These are phyloP conservation scores for Lanmaoa pseudosensibilis DNA, from an alignment of 768 basidiomycete genomes.

Conservation along the genomic window DNA sequence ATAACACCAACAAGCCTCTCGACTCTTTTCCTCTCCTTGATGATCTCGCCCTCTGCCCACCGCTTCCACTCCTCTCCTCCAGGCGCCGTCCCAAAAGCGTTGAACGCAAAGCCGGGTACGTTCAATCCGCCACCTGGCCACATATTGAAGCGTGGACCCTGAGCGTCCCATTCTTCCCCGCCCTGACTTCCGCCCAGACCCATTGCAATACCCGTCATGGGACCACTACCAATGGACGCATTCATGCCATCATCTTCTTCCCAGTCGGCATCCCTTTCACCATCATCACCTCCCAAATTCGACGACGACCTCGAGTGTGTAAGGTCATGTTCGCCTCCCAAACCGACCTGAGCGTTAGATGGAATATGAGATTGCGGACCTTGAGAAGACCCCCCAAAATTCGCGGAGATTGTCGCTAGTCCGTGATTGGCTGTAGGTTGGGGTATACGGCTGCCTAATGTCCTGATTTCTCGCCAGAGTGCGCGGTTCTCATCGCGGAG, in stretches of 20 bases:
- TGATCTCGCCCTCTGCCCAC: slow-evolving; percentile 40
- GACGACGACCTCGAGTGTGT: slow-evolving; percentile 30
- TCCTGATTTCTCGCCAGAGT: slow-evolving; percentile 44
- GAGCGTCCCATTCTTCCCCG: slow-evolving; percentile 28
- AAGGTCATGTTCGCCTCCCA: slow-evolving; percentile 20
- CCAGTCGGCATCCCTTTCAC: slow-evolving; percentile 29
- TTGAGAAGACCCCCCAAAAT: slow-evolving; percentile 10
- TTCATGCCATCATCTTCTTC: slow-evolving; percentile 30
- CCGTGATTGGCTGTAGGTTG: slow-evolving; percentile 4
- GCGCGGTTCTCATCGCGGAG: slow-evolving; percentile 74
- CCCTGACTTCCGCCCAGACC: slow-evolving; percentile 13
- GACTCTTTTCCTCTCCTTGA: slow-evolving; percentile 59
- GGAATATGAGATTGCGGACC: slow-evolving; percentile 10
- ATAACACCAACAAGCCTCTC: slow-evolving; percentile 62
- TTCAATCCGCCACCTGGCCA: slow-evolving; percentile 11
- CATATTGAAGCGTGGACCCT: slow-evolving; percentile 16
- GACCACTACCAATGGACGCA: neutral
- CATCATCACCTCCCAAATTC: slow-evolving; percentile 27
- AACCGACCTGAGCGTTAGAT: slow-evolving; percentile 4
- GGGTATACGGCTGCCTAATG: slow-evolving; percentile 25
- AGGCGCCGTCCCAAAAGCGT: neutral
- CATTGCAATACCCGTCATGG: slow-evolving; percentile 15
- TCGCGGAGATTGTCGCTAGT: slow-evolving; percentile 1
- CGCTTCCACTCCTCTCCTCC: slow-evolving; percentile 29
- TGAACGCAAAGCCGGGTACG: slow-evolving; percentile 14